These are phyloP conservation scores for Phoma sp. DNA, from an alignment of 2,329 filamentous ascomycete species.

Conservation along the genomic window DNA sequence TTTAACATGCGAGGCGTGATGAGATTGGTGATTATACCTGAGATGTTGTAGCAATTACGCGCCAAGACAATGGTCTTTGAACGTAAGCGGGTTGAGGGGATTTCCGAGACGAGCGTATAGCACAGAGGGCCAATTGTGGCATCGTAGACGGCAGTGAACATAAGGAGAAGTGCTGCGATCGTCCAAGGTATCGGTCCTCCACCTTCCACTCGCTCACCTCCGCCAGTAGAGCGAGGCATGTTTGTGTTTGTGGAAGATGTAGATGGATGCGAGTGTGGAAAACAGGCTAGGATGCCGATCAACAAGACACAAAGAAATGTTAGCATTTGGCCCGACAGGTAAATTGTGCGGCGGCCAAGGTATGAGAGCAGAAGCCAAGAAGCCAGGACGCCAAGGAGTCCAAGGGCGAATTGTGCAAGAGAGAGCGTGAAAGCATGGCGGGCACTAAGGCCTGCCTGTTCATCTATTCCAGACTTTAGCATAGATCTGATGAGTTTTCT, in stretches of 20 bases:
- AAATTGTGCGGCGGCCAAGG: constrained; percentile 76
- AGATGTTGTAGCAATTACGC: constrained; percentile 75
- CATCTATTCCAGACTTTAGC: constrained; percentile 13
- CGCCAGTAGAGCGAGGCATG: neutral
- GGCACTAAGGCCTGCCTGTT: constrained; percentile 22
- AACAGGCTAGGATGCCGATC: constrained; percentile 73
- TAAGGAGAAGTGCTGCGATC: constrained; percentile 18
- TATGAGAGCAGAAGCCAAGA: constrained; percentile 80
- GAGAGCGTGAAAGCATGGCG: constrained; percentile 72
- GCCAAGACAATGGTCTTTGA: constrained; percentile 88
- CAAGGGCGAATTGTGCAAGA: constrained; percentile 53
- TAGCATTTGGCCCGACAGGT: constrained; percentile 68
- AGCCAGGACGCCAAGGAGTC: constrained; percentile 65
- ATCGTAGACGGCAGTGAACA: constrained; percentile 21
- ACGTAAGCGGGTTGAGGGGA: constrained; percentile 79
- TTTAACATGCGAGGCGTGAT: constrained; percentile 66
- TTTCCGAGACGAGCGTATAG: constrained; percentile 77
- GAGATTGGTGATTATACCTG: constrained; percentile 79
- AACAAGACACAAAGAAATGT: constrained; percentile 70
- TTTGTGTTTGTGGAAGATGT: neutral
- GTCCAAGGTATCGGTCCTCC: constrained; percentile 3
- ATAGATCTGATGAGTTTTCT: neutral
- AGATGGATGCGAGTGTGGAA: neutral
- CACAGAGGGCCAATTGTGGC: constrained; percentile 46
- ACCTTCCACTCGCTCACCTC: too few relatives aligned